Conservation (phyloP, 2,329 filamentous ascomycete genomes). For the Aspergillus intermedius region DNA sequence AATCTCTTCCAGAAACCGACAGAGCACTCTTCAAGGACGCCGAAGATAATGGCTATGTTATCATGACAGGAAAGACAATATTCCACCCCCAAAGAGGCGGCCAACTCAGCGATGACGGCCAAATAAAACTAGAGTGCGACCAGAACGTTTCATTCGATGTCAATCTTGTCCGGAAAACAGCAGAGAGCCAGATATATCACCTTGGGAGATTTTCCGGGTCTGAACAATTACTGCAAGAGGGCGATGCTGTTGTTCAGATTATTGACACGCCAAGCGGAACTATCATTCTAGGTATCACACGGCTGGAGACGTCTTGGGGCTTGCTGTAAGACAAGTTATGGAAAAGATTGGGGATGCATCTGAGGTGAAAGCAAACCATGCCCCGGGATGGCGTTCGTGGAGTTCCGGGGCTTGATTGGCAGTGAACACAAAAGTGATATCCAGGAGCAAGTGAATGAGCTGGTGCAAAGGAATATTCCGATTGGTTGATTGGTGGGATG, state of each 20-base stretch:
- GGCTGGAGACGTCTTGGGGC: slow-evolving; percentile 24
- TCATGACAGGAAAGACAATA: slow-evolving; percentile 20
- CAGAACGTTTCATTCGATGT: slow-evolving; percentile 13
- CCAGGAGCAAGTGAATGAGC: slow-evolving; percentile 22
- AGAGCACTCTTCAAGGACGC: slow-evolving; percentile 15
- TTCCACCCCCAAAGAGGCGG: slow-evolving; percentile 25
- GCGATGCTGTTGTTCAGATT: slow-evolving; percentile 15
- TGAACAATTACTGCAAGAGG: slow-evolving; percentile 6
- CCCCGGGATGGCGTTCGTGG: slow-evolving; percentile 20
- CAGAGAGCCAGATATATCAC: slow-evolving; percentile 19
- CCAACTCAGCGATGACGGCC: slow-evolving; percentile 23
- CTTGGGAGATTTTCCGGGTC: slow-evolving; percentile 10
- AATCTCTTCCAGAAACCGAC: slow-evolving; percentile 15
- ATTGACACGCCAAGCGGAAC: slow-evolving; percentile 20
- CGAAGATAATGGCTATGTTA: slow-evolving; percentile 10
- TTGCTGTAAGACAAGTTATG: slow-evolving; percentile 21
- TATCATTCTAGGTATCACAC: slow-evolving; percentile 26
- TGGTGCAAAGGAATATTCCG: slow-evolving; percentile 15
- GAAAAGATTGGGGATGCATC: slow-evolving; percentile 14
- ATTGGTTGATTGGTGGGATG: slow-evolving; percentile 23
- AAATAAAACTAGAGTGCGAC: slow-evolving; percentile 4
- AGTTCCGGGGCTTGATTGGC: slow-evolving; percentile 23
- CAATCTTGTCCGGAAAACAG: slow-evolving; percentile 19
- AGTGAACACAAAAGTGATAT: slow-evolving; percentile 23
- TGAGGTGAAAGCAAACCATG: slow-evolving; percentile 26